Percentiles rank a stretch among this genome's conserved stretches.
Evolutionary conservation across 2,329 filamentous ascomycete species (phyloP).

Genomic region (Thelonectria olida): DNA sequence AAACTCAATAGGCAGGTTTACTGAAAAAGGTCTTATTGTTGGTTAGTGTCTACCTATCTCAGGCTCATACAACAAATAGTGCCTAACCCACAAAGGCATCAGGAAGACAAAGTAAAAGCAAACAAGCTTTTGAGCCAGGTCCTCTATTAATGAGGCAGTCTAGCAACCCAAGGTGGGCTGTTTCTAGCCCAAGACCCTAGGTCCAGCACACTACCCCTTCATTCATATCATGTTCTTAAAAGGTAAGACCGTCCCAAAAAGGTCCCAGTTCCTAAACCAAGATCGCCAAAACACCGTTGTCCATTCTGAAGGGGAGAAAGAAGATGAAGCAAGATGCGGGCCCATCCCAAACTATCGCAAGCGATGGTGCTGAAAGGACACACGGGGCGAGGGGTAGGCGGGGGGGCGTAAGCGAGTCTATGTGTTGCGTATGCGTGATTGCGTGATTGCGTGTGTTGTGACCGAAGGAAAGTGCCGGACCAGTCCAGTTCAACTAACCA

Average conservation of each 20-base stretch:
- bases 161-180: conserved; percentile 3
- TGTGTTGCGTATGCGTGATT: conserved; percentile 17
- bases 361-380: conserved; percentile 3
- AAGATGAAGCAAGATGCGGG: conserved; percentile 11
- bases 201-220: conserved; percentile 1
- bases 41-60: conserved; percentile 15
- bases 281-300: conserved; percentile 36
- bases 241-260: conserved; percentile 23
- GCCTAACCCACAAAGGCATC: conserved; percentile 31
- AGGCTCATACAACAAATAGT: conserved; percentile 24
- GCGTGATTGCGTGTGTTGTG: conserved; percentile 21
- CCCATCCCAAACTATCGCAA: conserved; percentile 12
- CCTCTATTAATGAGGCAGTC: conserved; percentile 21
- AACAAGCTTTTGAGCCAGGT: conserved; percentile 16
- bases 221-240: conserved; percentile 14
- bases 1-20: too few relatives aligned
- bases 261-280: conserved; percentile 26
- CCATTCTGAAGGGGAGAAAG: conserved; percentile 28
- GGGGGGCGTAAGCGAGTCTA: conserved; percentile 29
- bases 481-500: conserved; percentile 10
- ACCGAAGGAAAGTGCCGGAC: conserved; percentile 20
- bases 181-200: neutral
- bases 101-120: conserved; percentile 9
- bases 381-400: conserved; percentile 19
- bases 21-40: neutral